Base-by-base conservation (phyloP, 177 flowering plant genomes). In the Tripterygium wilfordii region DNA sequence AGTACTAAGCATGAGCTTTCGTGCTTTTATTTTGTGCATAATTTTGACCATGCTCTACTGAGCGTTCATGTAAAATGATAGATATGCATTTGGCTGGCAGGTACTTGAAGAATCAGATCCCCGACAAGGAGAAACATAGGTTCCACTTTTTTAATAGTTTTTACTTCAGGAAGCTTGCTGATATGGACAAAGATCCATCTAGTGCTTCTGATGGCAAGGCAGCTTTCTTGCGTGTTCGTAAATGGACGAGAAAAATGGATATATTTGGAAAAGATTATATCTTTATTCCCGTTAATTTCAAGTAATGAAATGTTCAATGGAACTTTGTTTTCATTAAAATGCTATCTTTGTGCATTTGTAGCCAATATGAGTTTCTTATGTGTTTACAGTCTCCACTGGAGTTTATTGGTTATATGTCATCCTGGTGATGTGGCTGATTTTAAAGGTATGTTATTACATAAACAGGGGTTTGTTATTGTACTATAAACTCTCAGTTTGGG, bases 381-480 rank as follows among this genome's bases (percentile, higher is more conserved):
- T n/a, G n/a, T n/a, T n/a, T 13, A 32, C 78, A 94, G 99, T 65
- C 82, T 76, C 15, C 99, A 94, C 57, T 94, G 99, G 99, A 94
- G 97, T 74, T 71, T 94, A 57, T 61, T 94, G 33, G 78, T 89
- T 45, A 71, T 94, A 40, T 94, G 99, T 45, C 84, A 89, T 72
- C 91, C 85, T 55, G 92, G 96, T 46, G 99, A 94, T 64, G 71
- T 83, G 36, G 78, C 74, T 59, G 55, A 48, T 35, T 70, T 64
- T 45, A 38, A 52, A 63, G 96, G 99, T 68, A 68, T 66, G 79
- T 56, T 46, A 21, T 20, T 49, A 13, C n/a, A n/a, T n/a, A n/a
- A n/a, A n/a, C n/a, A n/a, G n/a, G n/a, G n/a, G n/a, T n/a, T n/a
- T n/a, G n/a, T n/a, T n/a, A n/a, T n/a, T n/a, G n/a, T n/a, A n/a